These are phyloP conservation scores for Aegilops umbellulata DNA, from an alignment of 176 grass and related monocot species.

Conservation along the genomic window DNA sequence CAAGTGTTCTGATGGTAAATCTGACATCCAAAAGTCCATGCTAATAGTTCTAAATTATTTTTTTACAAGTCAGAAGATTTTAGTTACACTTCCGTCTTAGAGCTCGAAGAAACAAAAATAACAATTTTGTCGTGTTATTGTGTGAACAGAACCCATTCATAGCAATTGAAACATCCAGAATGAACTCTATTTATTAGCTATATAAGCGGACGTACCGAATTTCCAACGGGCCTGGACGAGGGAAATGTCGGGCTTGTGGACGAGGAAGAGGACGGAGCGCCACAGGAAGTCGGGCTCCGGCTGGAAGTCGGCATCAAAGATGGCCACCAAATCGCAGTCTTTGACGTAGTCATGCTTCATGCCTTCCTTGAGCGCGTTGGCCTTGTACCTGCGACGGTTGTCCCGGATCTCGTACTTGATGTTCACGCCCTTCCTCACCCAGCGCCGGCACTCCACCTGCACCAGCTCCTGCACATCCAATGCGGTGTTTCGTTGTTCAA, in stretches of 20 bases:
- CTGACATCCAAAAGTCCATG: too few relatives aligned
- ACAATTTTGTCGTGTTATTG: too few relatives aligned
- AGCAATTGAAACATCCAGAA: too few relatives aligned
- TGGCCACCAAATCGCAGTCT: conserved; percentile 65
- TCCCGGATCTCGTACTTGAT: conserved; percentile 89
- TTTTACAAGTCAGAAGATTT: too few relatives aligned
- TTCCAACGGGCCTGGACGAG: conserved; percentile 87
- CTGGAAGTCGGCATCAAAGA: conserved; percentile 94
- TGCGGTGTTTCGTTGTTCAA: too few relatives aligned
- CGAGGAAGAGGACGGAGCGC: conserved; percentile 65
- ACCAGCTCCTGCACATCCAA: conserved; percentile 54
- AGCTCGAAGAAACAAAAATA: too few relatives aligned
- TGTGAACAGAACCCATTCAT: too few relatives aligned
- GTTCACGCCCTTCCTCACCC: conserved; percentile 74
- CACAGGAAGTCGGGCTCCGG: conserved; percentile 83
- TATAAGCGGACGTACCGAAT: conserved; percentile 48
- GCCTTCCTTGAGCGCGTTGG: conserved; percentile 72
- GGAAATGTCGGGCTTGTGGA: conserved; percentile 65
- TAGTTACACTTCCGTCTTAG: too few relatives aligned
- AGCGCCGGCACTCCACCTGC: conserved; percentile 66
- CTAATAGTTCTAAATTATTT: too few relatives aligned
- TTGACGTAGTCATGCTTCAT: conserved; percentile 76
- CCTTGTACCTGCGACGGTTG: conserved; percentile 75
- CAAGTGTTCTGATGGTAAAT: too few relatives aligned
- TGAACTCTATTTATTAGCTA: too few relatives aligned